Base-by-base conservation (phyloP, 2,329 filamentous ascomycete species). In the Cladosporium phlei region DNA sequence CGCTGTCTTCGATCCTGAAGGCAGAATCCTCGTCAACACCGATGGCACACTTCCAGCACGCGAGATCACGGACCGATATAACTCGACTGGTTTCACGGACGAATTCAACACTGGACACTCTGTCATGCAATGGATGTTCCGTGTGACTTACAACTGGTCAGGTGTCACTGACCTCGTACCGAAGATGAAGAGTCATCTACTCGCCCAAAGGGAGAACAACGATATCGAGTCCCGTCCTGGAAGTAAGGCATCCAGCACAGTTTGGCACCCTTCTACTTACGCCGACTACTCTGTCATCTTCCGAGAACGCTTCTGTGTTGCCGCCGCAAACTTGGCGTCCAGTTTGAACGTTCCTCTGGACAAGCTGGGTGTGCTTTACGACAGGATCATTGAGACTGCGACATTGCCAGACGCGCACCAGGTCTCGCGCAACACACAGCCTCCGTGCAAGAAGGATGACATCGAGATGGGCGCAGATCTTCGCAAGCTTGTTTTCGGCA, bases 121-220 rank as follows among this genome's bases (percentile, higher is more conserved):
- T 0, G 80, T 90, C 2, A 95, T 93, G 65, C 80, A 89, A 39
- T 95, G 89, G 89, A 83, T 93, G 59, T 94, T 86, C 61, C 79
- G 86, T 47, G 86, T 88, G 2, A 87, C 86, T 5, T 77, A 82
- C 49, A 85, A 89, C 63, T 95, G 89, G 89, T 62, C 68, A 6
- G 77, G 79, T 30, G 75, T 95, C 20, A 74, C 74, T 46, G 78
- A 80, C 34, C 71, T 93, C 4, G 73, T 94, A 19, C 78, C 78
- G 5, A 78, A 77, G 32, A 95, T 95, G 84, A 76, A 77, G 45
- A 74, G 73, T 29, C 86, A 93, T 55, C 66, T 95, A n/a, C 68
- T 75, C 33, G 66, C 55, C 54, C 73, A 61, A 60, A 54, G 53
- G 29, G 54, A 56, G 20, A 73, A 53, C 24, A 57, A 5, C 64